Base-by-base conservation (phyloP, 805 yeast species). In the Lipomyces sp. region DNA sequence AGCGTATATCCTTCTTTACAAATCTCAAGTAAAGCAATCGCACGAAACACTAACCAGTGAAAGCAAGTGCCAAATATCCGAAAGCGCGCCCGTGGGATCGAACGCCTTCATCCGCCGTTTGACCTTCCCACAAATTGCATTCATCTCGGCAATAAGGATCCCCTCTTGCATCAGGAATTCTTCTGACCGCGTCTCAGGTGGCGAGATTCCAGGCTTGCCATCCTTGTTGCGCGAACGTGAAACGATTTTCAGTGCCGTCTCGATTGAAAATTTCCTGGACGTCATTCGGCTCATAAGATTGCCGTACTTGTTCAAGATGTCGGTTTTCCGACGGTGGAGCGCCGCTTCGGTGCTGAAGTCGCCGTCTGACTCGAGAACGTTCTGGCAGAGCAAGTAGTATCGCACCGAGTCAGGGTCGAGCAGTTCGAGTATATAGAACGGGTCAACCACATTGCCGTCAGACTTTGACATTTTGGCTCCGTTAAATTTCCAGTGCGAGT, bases 401-500 rank as follows among this genome's bases (percentile, higher is more conserved):
- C 96, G 74, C 37, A 89, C 69, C 1, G 68, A 53, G 43, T 72
- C 75, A 0, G 86, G 66, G 0, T 89, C 98, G 61, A 84, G 86
- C 37, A 73, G 66, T 0, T 77, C 72, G 21, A 79, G 72, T 28
- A 83, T 74, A n/a, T 71, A 77, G 18, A 85, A 64, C 0, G 98
- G 98, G 62, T 93, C 97, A 4, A 91, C 95, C 8, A 91, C 97
- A 64, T 93, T 93, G 0, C 97, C 96, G 47, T 82, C 70, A 49
- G 95, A 83, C 62, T 93, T 93, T 44, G 95, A 86, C 98, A 93
- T 93, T 65, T 93, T 93, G 39, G 80, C 72, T 0, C 98, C 98
- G 31, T 82, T 84, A 67, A 84, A 78, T 21, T 90, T 72, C 98
- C 98, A 93, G 67, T 93, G 98, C 4, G 95, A 83, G 70, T 93